Evolutionary conservation across 192 early-diverging fungal species (phyloP).

Genomic region (Coemansia sp.): DNA sequence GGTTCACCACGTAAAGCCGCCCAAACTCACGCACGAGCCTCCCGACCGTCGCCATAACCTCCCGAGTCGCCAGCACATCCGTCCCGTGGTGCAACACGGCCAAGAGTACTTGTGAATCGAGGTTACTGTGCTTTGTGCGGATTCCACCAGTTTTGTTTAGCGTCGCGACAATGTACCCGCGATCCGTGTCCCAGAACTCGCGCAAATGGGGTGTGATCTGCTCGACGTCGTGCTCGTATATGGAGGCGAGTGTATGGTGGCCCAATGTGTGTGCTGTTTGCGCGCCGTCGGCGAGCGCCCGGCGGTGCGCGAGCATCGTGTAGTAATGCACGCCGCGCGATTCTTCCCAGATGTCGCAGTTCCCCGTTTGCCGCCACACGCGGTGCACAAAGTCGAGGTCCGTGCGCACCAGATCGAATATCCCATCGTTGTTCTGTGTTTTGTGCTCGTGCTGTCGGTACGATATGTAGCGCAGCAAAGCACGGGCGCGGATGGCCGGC

Average conservation of each 20-base stretch:
- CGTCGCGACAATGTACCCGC: slow-evolving; percentile 40
- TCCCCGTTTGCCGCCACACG: slow-evolving; percentile 45
- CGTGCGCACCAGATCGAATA: not conserved
- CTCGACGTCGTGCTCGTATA: slow-evolving; percentile 20
- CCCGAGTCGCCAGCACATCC: slow-evolving; percentile 17
- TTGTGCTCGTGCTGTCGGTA: not conserved
- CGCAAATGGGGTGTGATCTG: slow-evolving; percentile 28
- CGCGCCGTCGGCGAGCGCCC: slow-evolving; percentile 59
- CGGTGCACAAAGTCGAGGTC: slow-evolving; percentile 65
- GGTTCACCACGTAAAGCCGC: slow-evolving; percentile 25
- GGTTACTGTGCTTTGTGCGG: slow-evolving; percentile 45
- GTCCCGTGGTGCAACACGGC: slow-evolving; percentile 51
- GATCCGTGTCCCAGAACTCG: slow-evolving; percentile 48
- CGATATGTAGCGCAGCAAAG: slow-evolving; percentile 5
- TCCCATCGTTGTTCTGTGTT: too few species aligned
- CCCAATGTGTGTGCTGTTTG: not conserved
- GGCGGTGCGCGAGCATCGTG: slow-evolving; percentile 62
- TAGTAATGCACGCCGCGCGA: slow-evolving; percentile 66
- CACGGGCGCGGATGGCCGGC: slow-evolving; percentile 55
- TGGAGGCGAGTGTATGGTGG: slow-evolving; percentile 29
- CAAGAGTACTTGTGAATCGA: slow-evolving; percentile 64
- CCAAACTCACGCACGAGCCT: slow-evolving; percentile 18
- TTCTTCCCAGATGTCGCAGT: slow-evolving; percentile 84
- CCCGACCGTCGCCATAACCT: slow-evolving; percentile 22
- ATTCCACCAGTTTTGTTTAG: slow-evolving; percentile 45